Evolutionary conservation across 306 rosid genomes (phyloP).

Genomic region (Hippophae tibetana): DNA sequence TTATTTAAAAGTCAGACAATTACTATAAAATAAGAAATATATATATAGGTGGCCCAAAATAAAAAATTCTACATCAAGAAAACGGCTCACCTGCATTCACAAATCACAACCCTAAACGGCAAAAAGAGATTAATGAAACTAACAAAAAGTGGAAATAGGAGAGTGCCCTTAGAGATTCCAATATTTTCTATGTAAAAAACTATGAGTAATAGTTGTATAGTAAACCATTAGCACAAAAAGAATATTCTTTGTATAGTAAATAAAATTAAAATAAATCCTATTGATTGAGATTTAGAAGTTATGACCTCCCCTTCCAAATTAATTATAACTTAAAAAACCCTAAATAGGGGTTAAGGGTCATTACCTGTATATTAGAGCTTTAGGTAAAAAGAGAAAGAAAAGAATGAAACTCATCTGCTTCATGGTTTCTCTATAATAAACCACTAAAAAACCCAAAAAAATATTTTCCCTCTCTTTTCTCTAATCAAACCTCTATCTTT

Average conservation of each 20-base stretch:
- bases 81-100: too few relatives aligned
- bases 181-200: conserved; percentile 12
- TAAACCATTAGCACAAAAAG: background rate
- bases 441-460: conserved; percentile 14
- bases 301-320: conserved; percentile 32
- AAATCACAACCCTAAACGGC: background rate
- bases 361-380: conserved; percentile 20
- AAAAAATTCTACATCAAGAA: too few relatives aligned
- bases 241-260: background rate
- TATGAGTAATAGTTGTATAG: conserved; percentile 22
- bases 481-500: background rate
- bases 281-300: conserved; percentile 40
- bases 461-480: background rate
- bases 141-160: background rate
- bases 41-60: too few relatives aligned
- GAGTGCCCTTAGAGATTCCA: conserved; percentile 1
- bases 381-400: conserved; percentile 3
- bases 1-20: too few relatives aligned
- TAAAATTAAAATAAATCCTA: conserved; percentile 37
- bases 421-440: background rate
- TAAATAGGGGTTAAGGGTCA: conserved; percentile 50
- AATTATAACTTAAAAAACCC: conserved; percentile 34
- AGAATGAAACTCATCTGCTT: conserved; percentile 15
- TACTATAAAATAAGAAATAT: too few relatives aligned
- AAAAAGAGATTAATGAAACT: background rate